phyloP scores from a whole-genome alignment of 2,329 filamentous ascomycete species.

The Microcyclospora pomicola region DNA sequence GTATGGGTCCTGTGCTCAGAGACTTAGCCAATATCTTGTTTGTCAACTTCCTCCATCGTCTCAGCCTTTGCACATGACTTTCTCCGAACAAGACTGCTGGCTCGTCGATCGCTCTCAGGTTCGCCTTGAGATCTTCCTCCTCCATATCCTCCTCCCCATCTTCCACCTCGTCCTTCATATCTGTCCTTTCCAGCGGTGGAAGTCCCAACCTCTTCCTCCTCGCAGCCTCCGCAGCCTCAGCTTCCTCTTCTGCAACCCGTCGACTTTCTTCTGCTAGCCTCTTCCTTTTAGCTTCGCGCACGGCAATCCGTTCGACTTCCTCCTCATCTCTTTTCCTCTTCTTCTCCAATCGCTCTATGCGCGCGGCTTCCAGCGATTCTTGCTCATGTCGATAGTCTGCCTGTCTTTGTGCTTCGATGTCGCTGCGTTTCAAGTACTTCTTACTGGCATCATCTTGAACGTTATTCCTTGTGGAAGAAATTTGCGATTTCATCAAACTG shows the following conservation, averaged over 20 bases:
- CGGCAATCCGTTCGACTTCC: conserved; percentile 52
- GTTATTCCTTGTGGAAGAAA: conserved; percentile 34
- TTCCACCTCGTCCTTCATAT: conserved; percentile 6
- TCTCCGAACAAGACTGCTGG: conserved; percentile 73
- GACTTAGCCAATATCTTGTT: conserved; percentile 27
- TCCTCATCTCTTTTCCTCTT: conserved; percentile 90
- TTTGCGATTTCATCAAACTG: conserved; percentile 81
- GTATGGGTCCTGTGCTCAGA: conserved; percentile 64
- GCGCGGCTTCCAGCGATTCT: conserved; percentile 55
- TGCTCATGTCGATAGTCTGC: conserved; percentile 74
- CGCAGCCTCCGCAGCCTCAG: conserved; percentile 56
- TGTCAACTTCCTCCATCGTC: conserved; percentile 54
- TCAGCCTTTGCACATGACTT: conserved; percentile 52
- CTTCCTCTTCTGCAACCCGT: conserved; percentile 54
- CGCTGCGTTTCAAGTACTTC: conserved; percentile 76
- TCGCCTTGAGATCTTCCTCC: conserved; percentile 54
- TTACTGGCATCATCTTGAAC: conserved; percentile 28
- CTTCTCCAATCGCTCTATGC: conserved; percentile 52
- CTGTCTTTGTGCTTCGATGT: conserved; percentile 69
- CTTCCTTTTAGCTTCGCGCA: conserved; percentile 68
- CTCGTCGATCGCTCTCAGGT: conserved; percentile 58
- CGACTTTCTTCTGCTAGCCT: conserved; percentile 70
- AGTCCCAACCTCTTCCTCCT: conserved; percentile 66
- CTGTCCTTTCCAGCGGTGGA: conserved; percentile 33
- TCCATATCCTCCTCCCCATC: conserved; percentile 43